phyloP scores from a whole-genome alignment of 257 asterid species.

The Nicotiana knightiana region DNA sequence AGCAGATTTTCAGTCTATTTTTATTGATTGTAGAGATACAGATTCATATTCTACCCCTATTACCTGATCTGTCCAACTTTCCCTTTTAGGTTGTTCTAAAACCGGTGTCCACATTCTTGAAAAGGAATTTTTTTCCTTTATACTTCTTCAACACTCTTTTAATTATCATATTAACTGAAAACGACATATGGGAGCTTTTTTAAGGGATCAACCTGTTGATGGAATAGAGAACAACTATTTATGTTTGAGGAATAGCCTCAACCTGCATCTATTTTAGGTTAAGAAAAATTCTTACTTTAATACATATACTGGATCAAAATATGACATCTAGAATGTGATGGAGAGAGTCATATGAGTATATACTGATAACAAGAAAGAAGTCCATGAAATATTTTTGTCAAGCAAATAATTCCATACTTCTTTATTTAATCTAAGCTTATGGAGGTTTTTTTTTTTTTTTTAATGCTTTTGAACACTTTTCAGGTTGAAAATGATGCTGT shows the following conservation, averaged over 20 bases:
- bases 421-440: not conserved
- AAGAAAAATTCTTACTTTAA: not conserved
- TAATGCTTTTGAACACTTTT: constrained; percentile 12
- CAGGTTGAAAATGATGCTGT: constrained; percentile 92
- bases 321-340: not conserved
- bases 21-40: not conserved
- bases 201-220: not conserved
- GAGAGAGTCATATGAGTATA: not conserved
- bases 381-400: not conserved
- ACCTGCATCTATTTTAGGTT: not conserved
- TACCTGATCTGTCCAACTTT: not conserved
- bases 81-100: not conserved
- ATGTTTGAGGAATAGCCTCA: not conserved
- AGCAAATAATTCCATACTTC: not conserved
- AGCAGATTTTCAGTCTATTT: not conserved
- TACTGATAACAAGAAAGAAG: not conserved
- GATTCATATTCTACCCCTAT: not conserved
- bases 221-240: not conserved
- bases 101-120: not conserved
- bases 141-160: not conserved
- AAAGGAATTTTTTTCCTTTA: not conserved
- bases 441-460: not conserved
- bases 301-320: not conserved
- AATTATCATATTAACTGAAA: not conserved
- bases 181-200: not conserved